Evolutionary conservation across 1,139 yeast genomes (phyloP), one percentile per base, ranked within the genome.

Genomic region (Lodderomyces oxycetoniae): DNA sequence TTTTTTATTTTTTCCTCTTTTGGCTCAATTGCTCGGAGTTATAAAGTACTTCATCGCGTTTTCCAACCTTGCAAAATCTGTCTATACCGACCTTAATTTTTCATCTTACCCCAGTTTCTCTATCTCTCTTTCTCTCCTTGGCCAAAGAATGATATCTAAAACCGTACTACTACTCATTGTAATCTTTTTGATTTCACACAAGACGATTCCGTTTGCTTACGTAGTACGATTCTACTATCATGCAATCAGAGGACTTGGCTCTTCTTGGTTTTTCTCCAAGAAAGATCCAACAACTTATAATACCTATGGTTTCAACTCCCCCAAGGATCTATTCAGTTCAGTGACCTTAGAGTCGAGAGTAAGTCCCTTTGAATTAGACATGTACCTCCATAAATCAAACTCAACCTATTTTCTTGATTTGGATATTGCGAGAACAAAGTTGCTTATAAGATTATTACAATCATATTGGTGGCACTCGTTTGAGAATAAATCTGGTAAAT

Each of bases 381-480:
- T 84, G 66, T 86, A 86, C 51, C 50, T 87, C 36, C 97, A 89
- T 63, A 89, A 89, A 61, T 78, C 83, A 40, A 89, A 89, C 55
- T 77, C 89, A 13, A 83, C 96, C 1, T 89, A 88, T 57, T 83
- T 84, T 49, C 61, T 69, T n/a, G 97, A 89, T 48, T 63, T 87
- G 50, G 96, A 89, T 52, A 67, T 86, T 43, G 81, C 88, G 2
- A 74, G 96, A 50, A 68, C 86, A 11, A 76, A 79, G 42, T 57
- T 81, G 39, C 61, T 87, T 58, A 58, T 74, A 14, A 57, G 62
- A 30, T 59, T 77, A 9, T 74, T 88, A 46, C 79, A 70, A 46
- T 68, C 64, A 41, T 55, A 69, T 32, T 72, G 77, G 45, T 54
- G 63, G 42, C 49, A 55, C 32, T 64, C 59, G 43, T 57, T 55